Base-by-base conservation (phyloP, 148 eudicot genomes). In the Fagopyrum homotropicum region DNA sequence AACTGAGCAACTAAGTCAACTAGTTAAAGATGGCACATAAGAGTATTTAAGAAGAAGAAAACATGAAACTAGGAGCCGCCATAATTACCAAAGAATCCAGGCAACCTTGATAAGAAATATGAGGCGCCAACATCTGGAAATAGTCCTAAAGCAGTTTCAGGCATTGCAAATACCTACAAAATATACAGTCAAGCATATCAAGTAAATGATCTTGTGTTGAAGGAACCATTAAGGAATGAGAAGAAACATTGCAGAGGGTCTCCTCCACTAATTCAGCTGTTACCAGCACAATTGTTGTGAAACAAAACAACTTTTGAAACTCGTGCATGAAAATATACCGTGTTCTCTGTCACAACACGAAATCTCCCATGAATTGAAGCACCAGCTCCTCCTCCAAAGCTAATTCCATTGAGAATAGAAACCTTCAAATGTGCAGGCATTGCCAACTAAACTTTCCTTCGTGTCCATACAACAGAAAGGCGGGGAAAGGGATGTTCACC, bases 331-430 rank as follows among this genome's bases (percentile, higher is more conserved):
- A 48, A 35, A n/a, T 29, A 76, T 90, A 90, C 98, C 87, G 98
- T 85, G 74, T 90, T 93, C 85, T 93, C 96, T 35, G 98, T 94
- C 45, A 89, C 97, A 66, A 94, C 87, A 44, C 97, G 97, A 78
- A 90, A 94, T 88, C 91, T 89, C 69, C 98, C 98, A 80, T 91
- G 97, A 56, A 94, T 77, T 75, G 98, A 94, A 73, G 82, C 88
- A 68, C 97, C 98, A 19, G 87, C 97, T 77, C 97, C 98, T 74
- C 98, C 98, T 77, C 98, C 98, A 97, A 94, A 91, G 56, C 89
- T 96, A 80, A 94, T 91, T 63, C 97, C 98, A 80, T 90, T 80
- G 72, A 94, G 95, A 78, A 94, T 86, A 68, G 98, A 94, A 77
- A 94, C 98, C 98, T 94, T 77, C 70, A 76, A 71, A 61, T 56